phyloP scores from a whole-genome alignment of 176 grass and related monocot species.

The Oryza glaberrima region DNA sequence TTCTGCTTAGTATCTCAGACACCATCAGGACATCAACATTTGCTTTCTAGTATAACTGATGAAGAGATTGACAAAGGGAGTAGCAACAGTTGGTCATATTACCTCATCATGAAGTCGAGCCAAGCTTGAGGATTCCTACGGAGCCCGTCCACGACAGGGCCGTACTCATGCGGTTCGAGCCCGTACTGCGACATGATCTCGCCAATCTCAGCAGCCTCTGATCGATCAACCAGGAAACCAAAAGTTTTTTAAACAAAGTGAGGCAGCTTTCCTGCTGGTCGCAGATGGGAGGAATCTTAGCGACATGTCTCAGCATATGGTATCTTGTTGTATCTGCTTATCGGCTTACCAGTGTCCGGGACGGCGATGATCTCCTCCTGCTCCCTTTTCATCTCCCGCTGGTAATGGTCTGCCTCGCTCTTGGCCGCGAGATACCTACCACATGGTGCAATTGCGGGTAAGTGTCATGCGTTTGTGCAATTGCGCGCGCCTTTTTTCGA shows the following conservation, averaged over 20 bases:
- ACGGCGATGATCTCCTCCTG: constrained; percentile 77
- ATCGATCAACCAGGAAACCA: constrained; percentile 19
- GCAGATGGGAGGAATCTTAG: not conserved
- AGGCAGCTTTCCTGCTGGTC: not conserved
- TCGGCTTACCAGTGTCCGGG: constrained; percentile 69
- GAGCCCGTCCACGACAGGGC: constrained; percentile 67
- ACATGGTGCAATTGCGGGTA: constrained; percentile 18
- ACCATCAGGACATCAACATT: not conserved
- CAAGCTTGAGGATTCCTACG: constrained; percentile 79
- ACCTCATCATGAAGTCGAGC: constrained; percentile 99
- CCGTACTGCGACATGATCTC: constrained; percentile 82
- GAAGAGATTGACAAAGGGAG: not conserved
- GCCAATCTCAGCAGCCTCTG: constrained; percentile 89
- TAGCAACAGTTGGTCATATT: constrained; percentile 35
- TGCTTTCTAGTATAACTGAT: not conserved
- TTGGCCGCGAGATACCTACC: constrained; percentile 82
- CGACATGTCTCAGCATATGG: not conserved
- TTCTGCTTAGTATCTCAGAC: not conserved
- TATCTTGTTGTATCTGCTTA: not conserved
- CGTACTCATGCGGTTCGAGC: constrained; percentile 69
- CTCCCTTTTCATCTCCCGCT: constrained; percentile 72
- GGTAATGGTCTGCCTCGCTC: constrained; percentile 88
- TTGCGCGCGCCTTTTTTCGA: constrained; percentile 16
- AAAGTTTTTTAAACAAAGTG: not conserved
- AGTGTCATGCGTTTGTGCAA: constrained; percentile 34